Evolutionary conservation across 805 yeast genomes (phyloP).

Genomic region (Huiozyma naganishii): DNA sequence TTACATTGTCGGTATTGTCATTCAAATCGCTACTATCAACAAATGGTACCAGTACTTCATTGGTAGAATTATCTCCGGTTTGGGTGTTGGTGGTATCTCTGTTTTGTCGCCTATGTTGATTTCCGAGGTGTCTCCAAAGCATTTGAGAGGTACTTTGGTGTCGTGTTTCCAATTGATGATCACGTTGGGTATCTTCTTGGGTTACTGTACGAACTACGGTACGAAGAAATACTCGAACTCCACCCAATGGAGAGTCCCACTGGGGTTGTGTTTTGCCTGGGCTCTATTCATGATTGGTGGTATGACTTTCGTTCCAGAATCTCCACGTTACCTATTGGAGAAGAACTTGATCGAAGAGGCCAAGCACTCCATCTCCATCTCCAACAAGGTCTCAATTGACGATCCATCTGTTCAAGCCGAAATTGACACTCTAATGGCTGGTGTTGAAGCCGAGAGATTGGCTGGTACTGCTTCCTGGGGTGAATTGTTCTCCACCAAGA

Average conservation of each 20-base stretch:
- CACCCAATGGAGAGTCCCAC: constrained; percentile 63
- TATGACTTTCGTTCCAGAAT: constrained; percentile 50
- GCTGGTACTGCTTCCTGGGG: constrained; percentile 60
- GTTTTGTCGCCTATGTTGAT: no score
- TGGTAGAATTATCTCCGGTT: no score
- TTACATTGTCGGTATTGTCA: constrained; percentile 55
- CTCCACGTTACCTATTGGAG: constrained; percentile 57
- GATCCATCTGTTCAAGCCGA: constrained; percentile 46
- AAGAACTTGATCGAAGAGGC: constrained; percentile 49
- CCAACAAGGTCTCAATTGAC: constrained; percentile 44
- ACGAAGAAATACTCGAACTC: constrained; percentile 47
- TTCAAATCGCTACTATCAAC: constrained; percentile 45
- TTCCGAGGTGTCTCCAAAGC: no score
- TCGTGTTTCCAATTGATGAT: constrained; percentile 60
- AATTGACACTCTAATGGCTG: constrained; percentile 46
- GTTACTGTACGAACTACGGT: constrained; percentile 64
- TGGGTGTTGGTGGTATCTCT: no score
- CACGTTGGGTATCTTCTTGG: constrained; percentile 62
- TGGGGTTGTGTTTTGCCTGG: constrained; percentile 44
- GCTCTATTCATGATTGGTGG: constrained; percentile 26
- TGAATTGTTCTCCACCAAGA: constrained; percentile 56
- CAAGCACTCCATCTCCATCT: constrained; percentile 38
- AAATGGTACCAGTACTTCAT: constrained; percentile 63
- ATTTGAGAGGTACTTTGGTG: constrained; percentile 46
- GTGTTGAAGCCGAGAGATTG: constrained; percentile 44